Conservation (phyloP, 2,329 filamentous ascomycete species). For the Phymatotrichopsis omnivora region DNA sequence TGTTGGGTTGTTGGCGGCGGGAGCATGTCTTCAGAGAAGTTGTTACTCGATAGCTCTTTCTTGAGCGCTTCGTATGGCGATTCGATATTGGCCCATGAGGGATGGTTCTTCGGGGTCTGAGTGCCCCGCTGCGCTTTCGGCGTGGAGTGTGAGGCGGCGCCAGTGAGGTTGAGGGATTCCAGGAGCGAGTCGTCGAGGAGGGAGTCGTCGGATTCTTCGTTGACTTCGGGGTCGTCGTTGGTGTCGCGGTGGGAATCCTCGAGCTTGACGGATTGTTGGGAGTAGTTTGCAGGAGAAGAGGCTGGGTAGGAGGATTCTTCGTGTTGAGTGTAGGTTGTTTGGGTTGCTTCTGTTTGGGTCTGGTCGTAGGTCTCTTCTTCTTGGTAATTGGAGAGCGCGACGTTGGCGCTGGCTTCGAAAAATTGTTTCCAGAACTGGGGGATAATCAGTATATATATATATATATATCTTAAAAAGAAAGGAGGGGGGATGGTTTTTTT, state of each 20-base stretch:
- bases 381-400: slow-evolving; percentile 78
- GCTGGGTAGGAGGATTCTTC: slow-evolving; percentile 40
- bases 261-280: slow-evolving; percentile 33
- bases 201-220: slow-evolving; percentile 29
- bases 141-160: slow-evolving; percentile 37
- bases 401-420: slow-evolving; percentile 96
- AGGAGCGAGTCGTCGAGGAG: slow-evolving; percentile 55
- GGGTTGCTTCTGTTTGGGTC: slow-evolving; percentile 40
- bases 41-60: slow-evolving; percentile 46
- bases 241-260: slow-evolving; percentile 28
- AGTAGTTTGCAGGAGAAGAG: slow-evolving; percentile 33
- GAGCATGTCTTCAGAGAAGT: slow-evolving; percentile 25
- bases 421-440: slow-evolving; percentile 97
- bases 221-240: slow-evolving; percentile 32
- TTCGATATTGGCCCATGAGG: slow-evolving; percentile 54
- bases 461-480: slow-evolving; percentile 1
- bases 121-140: slow-evolving; percentile 39
- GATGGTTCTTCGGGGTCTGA: slow-evolving; percentile 32
- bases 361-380: slow-evolving; percentile 25
- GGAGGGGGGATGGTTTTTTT: neutral
- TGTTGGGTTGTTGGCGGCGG: slow-evolving; percentile 24
- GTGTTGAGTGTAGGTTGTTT: slow-evolving; percentile 33
- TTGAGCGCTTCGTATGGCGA: slow-evolving; percentile 69
- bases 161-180: slow-evolving; percentile 51
- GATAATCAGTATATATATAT: slow-evolving; percentile 10